Base-by-base conservation (phyloP, 192 early-diverging fungal genomes). In the Entomortierella lignicola region DNA sequence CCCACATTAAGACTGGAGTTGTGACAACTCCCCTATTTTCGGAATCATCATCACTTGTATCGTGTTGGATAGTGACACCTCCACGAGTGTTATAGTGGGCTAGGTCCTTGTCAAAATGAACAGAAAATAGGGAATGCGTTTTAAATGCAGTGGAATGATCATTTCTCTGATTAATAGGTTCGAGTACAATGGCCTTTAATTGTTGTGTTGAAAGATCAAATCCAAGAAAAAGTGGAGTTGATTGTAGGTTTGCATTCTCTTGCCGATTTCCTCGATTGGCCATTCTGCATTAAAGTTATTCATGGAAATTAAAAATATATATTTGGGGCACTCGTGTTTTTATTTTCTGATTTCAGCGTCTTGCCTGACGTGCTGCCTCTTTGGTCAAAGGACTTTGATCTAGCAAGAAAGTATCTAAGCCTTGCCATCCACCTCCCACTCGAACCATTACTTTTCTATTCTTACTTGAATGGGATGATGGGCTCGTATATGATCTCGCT, bases 171-270 rank as follows among this genome's bases (percentile, higher is more conserved):
- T 30, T 1, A 30, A 31, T 15, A 66, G 26, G 63, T 83, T 59
- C 80, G 15, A 94, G 81, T 3, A 87, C 77, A 37, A 89, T 77
- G 42, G 83, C 83, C 81, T 94, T 94, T 37, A 94, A 84, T 71
- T 93, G 91, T 72, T 93, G 92, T 0, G 93, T 94, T 52, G 90
- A 91, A 43, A 93, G 80, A 55, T 94, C 93, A 20, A 94, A 66
- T 8, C 93, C 93, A 1, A 92, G 82, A 57, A 85, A 93, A 27
- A 89, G 63, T 17, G 84, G 70, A n/a, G 60, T 11, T 20, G 34
- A 10, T 37, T 37, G 34, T 10, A 4, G 10, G 34, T 37, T 37
- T 37, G 34, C 34, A 37, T 47, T 20, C 17, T 47, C 44, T 15
- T 47, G 44, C 44, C 17, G 44, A 12, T 4, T 5, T 47, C 17